Percentiles rank a stretch among this genome's conserved stretches.
These are phyloP conservation scores for Phytophthora ohioensis DNA, from an alignment of 352 stramenopile species.

Conservation along the genomic window DNA sequence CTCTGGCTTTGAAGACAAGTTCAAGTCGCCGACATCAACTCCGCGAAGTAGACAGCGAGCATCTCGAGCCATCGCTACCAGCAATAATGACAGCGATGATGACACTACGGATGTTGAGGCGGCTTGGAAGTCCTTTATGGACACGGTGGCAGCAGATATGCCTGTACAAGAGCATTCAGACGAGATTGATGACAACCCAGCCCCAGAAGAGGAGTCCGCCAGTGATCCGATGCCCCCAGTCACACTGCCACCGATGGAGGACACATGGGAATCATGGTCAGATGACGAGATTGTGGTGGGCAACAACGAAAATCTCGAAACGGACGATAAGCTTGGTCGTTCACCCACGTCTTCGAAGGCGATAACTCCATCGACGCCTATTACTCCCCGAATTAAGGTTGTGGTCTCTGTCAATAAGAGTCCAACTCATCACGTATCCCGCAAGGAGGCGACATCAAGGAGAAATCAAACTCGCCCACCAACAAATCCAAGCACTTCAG, in stretches of 20 bases:
- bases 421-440: background rate
- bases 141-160: conserved; percentile 40
- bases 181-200: conserved; percentile 12
- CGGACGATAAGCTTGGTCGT: conserved; percentile 15
- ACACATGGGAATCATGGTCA: conserved; percentile 45
- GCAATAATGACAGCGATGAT: conserved; percentile 56
- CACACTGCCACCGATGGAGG: conserved; percentile 19
- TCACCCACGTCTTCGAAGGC: conserved; percentile 1
- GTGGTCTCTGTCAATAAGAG: conserved; percentile 28
- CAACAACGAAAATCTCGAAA: conserved; percentile 26
- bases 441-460: conserved; percentile 7
- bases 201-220: background rate
- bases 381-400: conserved; percentile 30
- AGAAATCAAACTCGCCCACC: conserved; percentile 14
- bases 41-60: conserved; percentile 22
- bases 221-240: background rate
- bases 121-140: conserved; percentile 70
- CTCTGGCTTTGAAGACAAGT: conserved; percentile 9
- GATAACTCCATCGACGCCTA: conserved; percentile 12
- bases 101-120: conserved; percentile 68
- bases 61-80: conserved; percentile 20
- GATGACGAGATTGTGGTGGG: conserved; percentile 28
- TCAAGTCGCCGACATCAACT: conserved; percentile 13
- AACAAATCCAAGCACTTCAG: conserved; percentile 8
- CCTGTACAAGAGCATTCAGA: conserved; percentile 6